Evolutionary conservation across 371 early-diverging fungal species (phyloP).

Genomic region (Mortierella sp.): DNA sequence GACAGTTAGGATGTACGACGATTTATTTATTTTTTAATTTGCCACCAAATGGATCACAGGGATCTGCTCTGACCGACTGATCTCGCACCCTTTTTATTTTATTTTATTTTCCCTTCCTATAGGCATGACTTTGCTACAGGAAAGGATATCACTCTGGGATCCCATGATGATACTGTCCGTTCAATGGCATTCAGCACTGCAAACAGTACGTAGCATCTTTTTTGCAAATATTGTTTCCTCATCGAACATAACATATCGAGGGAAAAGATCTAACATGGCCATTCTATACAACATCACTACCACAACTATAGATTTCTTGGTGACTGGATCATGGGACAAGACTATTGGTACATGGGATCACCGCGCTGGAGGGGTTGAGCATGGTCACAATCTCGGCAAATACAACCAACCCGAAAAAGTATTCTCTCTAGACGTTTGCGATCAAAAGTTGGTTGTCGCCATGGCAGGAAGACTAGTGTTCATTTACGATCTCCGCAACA

Average conservation of each 20-base stretch:
- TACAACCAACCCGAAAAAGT: slow-evolving; percentile 78
- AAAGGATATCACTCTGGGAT: slow-evolving; percentile 62
- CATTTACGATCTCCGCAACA: slow-evolving; percentile 88
- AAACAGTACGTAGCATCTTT: slow-evolving; percentile 59
- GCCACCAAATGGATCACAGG: too few species aligned
- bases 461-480: slow-evolving; percentile 82
- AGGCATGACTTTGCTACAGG: slow-evolving; percentile 67
- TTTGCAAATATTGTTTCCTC: too few species aligned
- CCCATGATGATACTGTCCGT: slow-evolving; percentile 72
- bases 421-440: slow-evolving; percentile 82
- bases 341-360: slow-evolving; percentile 87
- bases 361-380: slow-evolving; percentile 57
- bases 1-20: slow-evolving; percentile 67
- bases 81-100: slow-evolving; percentile 1
- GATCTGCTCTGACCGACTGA: background rate
- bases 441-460: slow-evolving; percentile 84
- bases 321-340: slow-evolving; percentile 94
- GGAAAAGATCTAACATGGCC: too few species aligned
- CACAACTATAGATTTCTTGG: slow-evolving; percentile 62
- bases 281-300: too few species aligned
- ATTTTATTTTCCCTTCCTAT: slow-evolving; percentile 27
- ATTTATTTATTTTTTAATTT: too few species aligned
- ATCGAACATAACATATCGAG: too few species aligned
- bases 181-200: slow-evolving; percentile 73
- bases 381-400: slow-evolving; percentile 55